phyloP scores from a whole-genome alignment of 371 early-diverging fungal species.

The Rhizopus arrhizus region DNA sequence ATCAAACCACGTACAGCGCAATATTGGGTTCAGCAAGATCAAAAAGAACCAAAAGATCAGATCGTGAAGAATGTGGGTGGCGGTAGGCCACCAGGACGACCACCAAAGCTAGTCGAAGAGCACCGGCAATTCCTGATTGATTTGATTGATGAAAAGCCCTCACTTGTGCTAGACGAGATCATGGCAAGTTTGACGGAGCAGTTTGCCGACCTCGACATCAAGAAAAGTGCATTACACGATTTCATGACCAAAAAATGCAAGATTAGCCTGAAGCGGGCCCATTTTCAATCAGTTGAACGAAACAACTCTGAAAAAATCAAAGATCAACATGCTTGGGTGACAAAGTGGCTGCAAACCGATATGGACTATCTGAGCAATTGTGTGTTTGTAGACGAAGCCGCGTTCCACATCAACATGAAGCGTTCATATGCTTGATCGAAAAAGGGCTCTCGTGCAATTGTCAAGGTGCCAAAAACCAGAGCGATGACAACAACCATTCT shows the following conservation, averaged over 20 bases:
- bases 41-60: too few relatives aligned
- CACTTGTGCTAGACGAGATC: slow-evolving; percentile 23
- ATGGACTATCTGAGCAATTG: slow-evolving; percentile 29
- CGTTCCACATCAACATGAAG: background rate
- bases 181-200: slow-evolving; percentile 22
- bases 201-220: slow-evolving; percentile 27
- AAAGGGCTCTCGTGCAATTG: background rate
- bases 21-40: too few relatives aligned
- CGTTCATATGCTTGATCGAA: slow-evolving; percentile 5
- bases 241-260: slow-evolving; percentile 31
- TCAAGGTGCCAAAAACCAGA: slow-evolving; percentile 7
- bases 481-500: slow-evolving; percentile 12
- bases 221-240: slow-evolving; percentile 21
- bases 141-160: slow-evolving; percentile 15
- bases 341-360: slow-evolving; percentile 17
- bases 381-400: slow-evolving; percentile 20
- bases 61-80: too few relatives aligned
- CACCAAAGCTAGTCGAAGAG: slow-evolving; percentile 16
- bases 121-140: slow-evolving; percentile 16
- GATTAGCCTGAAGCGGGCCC: slow-evolving; percentile 26
- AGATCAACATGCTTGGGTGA: slow-evolving; percentile 24
- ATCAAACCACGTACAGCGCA: too few relatives aligned
- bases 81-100: slow-evolving; percentile 6
- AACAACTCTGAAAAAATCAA: slow-evolving; percentile 29
- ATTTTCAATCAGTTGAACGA: too few relatives aligned